Conservation (phyloP, 164 flowering plant genomes). For the Berberis vulgaris region DNA sequence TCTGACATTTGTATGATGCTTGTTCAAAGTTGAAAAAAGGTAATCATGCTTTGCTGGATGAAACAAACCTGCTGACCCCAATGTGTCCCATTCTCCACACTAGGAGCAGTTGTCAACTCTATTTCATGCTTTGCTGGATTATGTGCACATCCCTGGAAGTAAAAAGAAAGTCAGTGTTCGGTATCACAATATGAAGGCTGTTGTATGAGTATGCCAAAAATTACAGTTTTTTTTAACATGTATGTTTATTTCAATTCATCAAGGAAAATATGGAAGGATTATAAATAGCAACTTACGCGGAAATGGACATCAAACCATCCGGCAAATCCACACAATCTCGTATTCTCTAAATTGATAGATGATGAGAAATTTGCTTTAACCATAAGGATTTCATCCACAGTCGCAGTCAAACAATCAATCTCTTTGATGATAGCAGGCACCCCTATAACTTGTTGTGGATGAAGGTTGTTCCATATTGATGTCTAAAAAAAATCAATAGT, state of each 20-base stretch:
- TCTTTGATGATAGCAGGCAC: slow-evolving; percentile 65
- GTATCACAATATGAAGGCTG: neutral
- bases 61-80: slow-evolving; percentile 97
- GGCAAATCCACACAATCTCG: slow-evolving; percentile 66
- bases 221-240: neutral
- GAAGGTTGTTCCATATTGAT: slow-evolving; percentile 90
- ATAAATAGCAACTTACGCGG: slow-evolving; percentile 44
- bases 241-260: neutral
- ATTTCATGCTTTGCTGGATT: slow-evolving; percentile 61
- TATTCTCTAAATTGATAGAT: slow-evolving; percentile 32
- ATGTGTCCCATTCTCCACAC: slow-evolving; percentile 55
- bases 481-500: slow-evolving; percentile 34
- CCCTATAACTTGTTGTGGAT: slow-evolving; percentile 88
- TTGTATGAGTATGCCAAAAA: neutral
- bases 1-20: neutral
- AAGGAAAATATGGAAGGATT: neutral
- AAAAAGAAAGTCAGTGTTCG: neutral
- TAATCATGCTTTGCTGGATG: neutral
- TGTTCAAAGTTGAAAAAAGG: neutral
- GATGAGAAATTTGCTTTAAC: slow-evolving; percentile 49
- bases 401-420: slow-evolving; percentile 73
- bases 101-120: slow-evolving; percentile 91
- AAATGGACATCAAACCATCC: slow-evolving; percentile 99
- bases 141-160: slow-evolving; percentile 56
- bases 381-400: slow-evolving; percentile 49